Percentiles rank a stretch among this genome's conserved stretches.
Conservation (phyloP, 768 basidiomycete genomes). For the Leccinellum luteum region DNA sequence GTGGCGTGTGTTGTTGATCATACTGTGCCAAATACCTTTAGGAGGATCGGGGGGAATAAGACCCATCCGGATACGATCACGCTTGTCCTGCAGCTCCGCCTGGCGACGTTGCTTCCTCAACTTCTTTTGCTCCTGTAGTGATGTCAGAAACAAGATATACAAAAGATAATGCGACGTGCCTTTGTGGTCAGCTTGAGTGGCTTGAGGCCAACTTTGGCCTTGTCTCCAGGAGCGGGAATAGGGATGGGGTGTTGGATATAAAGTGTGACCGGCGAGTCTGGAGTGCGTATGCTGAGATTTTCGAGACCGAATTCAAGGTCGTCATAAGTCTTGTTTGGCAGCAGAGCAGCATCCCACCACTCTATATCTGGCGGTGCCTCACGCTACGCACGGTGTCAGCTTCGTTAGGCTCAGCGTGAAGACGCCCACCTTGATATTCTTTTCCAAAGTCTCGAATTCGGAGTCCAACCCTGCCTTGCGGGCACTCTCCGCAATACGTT, state of each 20-base stretch:
- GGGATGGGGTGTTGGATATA: slow-evolving; percentile 98
- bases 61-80: slow-evolving; percentile 95
- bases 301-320: slow-evolving; percentile 62
- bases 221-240: slow-evolving; percentile 87
- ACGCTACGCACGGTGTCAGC: slow-evolving; percentile 45
- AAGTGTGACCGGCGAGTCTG: slow-evolving; percentile 76
- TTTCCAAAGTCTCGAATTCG: slow-evolving; percentile 90
- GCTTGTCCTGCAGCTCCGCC: slow-evolving; percentile 89
- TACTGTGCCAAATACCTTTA: slow-evolving; percentile 59
- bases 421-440: slow-evolving; percentile 72
- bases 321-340: slow-evolving; percentile 78
- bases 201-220: slow-evolving; percentile 73
- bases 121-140: slow-evolving; percentile 84
- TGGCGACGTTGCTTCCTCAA: slow-evolving; percentile 87
- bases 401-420: neutral
- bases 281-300: slow-evolving; percentile 59
- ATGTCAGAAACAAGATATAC: neutral
- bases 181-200: slow-evolving; percentile 92
- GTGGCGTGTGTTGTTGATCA: neutral
- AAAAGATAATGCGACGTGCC: slow-evolving; percentile 32
- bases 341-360: slow-evolving; percentile 94
- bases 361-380: slow-evolving; percentile 86
- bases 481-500: slow-evolving; percentile 89
- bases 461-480: slow-evolving; percentile 91
- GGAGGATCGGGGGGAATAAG: slow-evolving; percentile 92